A percentile compares a stretch with the other conserved stretches of the same genome.
Conservation (phyloP, 1,284 basidiomycete species). For the Marasmius tenuissimus region DNA sequence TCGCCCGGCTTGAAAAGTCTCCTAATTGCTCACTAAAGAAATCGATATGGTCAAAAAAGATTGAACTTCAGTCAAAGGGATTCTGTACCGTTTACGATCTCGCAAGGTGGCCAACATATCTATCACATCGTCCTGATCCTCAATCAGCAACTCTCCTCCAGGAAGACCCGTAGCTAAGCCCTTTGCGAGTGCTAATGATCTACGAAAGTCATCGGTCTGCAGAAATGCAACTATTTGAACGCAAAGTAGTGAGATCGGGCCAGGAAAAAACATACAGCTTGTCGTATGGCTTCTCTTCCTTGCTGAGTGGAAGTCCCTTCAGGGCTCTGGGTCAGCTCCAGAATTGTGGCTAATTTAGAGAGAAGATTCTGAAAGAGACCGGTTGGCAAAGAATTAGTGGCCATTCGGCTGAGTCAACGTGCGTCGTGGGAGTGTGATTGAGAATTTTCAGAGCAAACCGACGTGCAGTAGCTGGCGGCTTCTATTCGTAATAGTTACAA, state of each 20-base stretch:
- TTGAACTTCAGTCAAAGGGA: neutral
- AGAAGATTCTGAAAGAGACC: slow-evolving; percentile 52
- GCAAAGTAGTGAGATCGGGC: neutral
- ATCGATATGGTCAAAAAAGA: neutral
- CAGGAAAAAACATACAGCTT: slow-evolving; percentile 45
- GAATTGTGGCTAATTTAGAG: slow-evolving; percentile 49
- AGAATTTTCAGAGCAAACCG: too few relatives aligned
- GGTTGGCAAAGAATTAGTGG: slow-evolving; percentile 37
- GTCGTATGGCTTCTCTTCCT: slow-evolving; percentile 60
- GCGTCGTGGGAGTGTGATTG: too few relatives aligned
- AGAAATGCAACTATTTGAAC: neutral
- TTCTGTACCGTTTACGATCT: slow-evolving; percentile 55
- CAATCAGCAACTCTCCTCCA: slow-evolving; percentile 63
- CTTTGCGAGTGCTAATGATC: slow-evolving; percentile 52
- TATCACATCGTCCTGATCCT: slow-evolving; percentile 67
- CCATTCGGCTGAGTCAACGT: slow-evolving; percentile 19
- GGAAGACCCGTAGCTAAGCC: slow-evolving; percentile 55
- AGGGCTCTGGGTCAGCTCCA: slow-evolving; percentile 53
- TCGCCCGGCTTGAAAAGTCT: slow-evolving; percentile 34
- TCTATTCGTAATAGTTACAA: too few relatives aligned
- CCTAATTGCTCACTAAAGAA: slow-evolving; percentile 31
- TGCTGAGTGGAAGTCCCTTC: slow-evolving; percentile 53
- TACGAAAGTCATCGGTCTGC: slow-evolving; percentile 69
- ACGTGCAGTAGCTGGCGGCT: too few relatives aligned
- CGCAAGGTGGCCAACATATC: slow-evolving; percentile 58